phyloP scores from a whole-genome alignment of 345 rosid species.

The Eutrema japonicum region DNA sequence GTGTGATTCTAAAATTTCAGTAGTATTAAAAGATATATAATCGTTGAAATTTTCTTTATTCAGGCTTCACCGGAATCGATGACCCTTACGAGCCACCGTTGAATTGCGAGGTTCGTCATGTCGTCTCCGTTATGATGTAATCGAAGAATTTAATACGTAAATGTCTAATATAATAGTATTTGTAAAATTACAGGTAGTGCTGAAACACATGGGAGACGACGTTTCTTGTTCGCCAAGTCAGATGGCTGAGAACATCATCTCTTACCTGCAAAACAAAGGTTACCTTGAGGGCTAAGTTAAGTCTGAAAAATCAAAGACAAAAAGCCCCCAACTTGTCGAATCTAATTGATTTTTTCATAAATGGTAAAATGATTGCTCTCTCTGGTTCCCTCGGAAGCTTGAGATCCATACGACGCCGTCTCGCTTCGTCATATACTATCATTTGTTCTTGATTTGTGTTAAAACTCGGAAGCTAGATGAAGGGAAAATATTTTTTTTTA shows the following conservation, averaged over 20 bases:
- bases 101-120: slow-evolving; percentile 58
- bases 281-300: slow-evolving; percentile 56
- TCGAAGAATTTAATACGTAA: slow-evolving; percentile 7
- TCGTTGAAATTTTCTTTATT: slow-evolving; percentile 17
- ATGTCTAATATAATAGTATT: background rate
- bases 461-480: slow-evolving; percentile 2
- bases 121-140: background rate
- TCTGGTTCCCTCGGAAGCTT: slow-evolving; percentile 31
- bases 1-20: background rate
- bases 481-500: background rate
- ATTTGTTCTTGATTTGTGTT: slow-evolving; percentile 35
- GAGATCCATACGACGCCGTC: slow-evolving; percentile 23
- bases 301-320: slow-evolving; percentile 4
- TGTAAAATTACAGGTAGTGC: slow-evolving; percentile 55
- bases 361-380: background rate
- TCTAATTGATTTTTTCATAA: slow-evolving; percentile 8
- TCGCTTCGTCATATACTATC: slow-evolving; percentile 28
- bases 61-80: slow-evolving; percentile 83
- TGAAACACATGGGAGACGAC: slow-evolving; percentile 51
- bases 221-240: slow-evolving; percentile 59
- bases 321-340: slow-evolving; percentile 13
- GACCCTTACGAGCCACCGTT: slow-evolving; percentile 80
- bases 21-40: background rate
- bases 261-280: slow-evolving; percentile 69
- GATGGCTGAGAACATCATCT: slow-evolving; percentile 69